Evolutionary conservation across 257 asterid genomes (phyloP), one percentile per base, ranked within the genome.

Genomic region (Prunella vulgaris): DNA sequence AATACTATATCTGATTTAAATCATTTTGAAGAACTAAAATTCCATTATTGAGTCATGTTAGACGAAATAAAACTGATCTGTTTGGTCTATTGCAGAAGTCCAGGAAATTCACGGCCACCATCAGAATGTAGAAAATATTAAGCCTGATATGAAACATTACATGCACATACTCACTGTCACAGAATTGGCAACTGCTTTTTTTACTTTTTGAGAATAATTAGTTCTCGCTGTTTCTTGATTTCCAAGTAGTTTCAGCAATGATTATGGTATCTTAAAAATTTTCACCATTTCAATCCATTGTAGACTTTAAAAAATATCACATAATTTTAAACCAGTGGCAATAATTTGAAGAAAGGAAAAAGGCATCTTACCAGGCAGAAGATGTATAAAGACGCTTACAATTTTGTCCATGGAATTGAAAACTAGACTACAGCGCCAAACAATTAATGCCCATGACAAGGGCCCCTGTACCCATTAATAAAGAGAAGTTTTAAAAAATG

Each of bases 351-450:
- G 56, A 67, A 64, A 65, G 38, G 72, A 62, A 66, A 73, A 60
- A 6, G 28, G 17, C 22, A 35, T 76, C 92, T 80, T 84, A 94
- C 99, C 99, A 25, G 99, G 99, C 78, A 94, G 76, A 66, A 91
- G 87, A 83, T 94, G 99, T 81, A 94, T 94, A 80, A 91, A 90
- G 75, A 94, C 98, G 81, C 99, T 94, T 42, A 94, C 97, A 52
- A 91, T 85, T 83, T 94, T 94, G 87, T 94, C 98, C 81, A 88
- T 83, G 64, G 99, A 94, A 82, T 88, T 89, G 80, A 94, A 94
- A 63, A 94, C 99, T 79, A 94, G 83, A 87, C 99, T 91, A 76
- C 96, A 89, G 0, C 99, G 84, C 99, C 99, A 94, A 21, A 94
- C 84, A 69, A 94, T 91, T 69, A 91, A 79, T 38, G 99, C 99